Evolutionary conservation across 371 early-diverging fungal species (phyloP).

Genomic region (Actinomortierella ambigua): DNA sequence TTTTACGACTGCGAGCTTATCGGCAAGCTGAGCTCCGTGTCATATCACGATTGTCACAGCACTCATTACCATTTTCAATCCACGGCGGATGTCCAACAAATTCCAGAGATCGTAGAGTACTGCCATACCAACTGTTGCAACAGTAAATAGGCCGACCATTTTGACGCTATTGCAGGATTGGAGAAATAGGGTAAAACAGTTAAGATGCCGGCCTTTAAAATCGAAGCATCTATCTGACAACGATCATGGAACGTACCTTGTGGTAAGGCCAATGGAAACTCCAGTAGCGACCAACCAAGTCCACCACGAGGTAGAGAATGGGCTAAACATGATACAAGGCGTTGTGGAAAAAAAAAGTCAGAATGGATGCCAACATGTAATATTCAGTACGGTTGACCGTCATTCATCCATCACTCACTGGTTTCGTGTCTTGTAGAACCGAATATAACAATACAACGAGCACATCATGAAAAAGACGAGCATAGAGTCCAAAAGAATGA

Average conservation of each 20-base stretch:
- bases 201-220: neutral
- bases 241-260: slow-evolving; percentile 52
- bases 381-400: neutral
- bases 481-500: slow-evolving; percentile 94
- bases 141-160: slow-evolving; percentile 93
- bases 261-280: slow-evolving; percentile 66
- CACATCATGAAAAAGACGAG: slow-evolving; percentile 87
- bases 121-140: slow-evolving; percentile 84
- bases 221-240: slow-evolving; percentile 3
- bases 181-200: neutral
- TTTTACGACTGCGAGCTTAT: no score
- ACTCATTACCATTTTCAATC: slow-evolving; percentile 66
- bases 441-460: slow-evolving; percentile 83
- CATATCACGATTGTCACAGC: no score
- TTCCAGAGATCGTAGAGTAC: slow-evolving; percentile 93
- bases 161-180: slow-evolving; percentile 73
- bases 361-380: neutral
- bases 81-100: slow-evolving; percentile 82
- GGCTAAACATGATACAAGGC: slow-evolving; percentile 45
- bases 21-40: no score
- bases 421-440: slow-evolving; percentile 83
- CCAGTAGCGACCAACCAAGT: slow-evolving; percentile 77
- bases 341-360: neutral
- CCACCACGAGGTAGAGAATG: slow-evolving; percentile 75
- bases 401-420: slow-evolving; percentile 43